A percentile compares a stretch with the other conserved stretches of the same genome.
Conservation (phyloP, 1,284 basidiomycete species). For the Pisolithus thermaeus region DNA sequence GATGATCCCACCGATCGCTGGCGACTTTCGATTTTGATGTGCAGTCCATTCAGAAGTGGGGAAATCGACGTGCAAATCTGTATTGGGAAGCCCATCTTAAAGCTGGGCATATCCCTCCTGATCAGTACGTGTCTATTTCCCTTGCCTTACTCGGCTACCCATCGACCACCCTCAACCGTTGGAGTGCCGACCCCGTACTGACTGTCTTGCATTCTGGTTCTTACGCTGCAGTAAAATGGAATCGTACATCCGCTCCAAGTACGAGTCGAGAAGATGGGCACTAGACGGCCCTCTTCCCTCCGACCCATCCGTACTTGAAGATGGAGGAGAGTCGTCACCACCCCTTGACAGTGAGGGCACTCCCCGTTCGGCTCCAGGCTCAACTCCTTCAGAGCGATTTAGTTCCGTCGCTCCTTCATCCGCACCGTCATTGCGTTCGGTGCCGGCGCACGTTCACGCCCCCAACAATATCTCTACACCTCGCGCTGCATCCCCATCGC, state of each 20-base stretch:
- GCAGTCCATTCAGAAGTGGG: conserved; percentile 90
- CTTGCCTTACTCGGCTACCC: not conserved
- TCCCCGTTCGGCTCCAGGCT: conserved; percentile 14
- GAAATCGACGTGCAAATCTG: conserved; percentile 84
- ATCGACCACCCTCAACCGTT: too few relatives aligned
- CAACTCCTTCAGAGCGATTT: conserved; percentile 7
- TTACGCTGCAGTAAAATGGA: conserved; percentile 81
- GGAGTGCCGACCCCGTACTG: too few relatives aligned
- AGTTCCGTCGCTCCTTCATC: too few relatives aligned
- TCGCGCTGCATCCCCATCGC: conserved; percentile 20
- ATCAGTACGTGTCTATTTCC: conserved; percentile 66
- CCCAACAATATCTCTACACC: conserved; percentile 26
- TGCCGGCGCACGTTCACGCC: conserved; percentile 25
- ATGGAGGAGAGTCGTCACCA: conserved; percentile 19
- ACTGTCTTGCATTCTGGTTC: too few relatives aligned
- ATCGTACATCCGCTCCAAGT: conserved; percentile 96
- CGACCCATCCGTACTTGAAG: conserved; percentile 80
- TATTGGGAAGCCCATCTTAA: conserved; percentile 99
- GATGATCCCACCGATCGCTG: too few relatives aligned
- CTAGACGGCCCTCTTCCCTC: conserved; percentile 79
- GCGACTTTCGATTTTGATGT: not conserved
- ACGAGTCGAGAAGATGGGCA: conserved; percentile 92
- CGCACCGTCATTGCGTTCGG: conserved; percentile 10
- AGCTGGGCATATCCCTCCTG: conserved; percentile 86
- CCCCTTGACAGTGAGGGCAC: too few relatives aligned